Evolutionary conservation across 2,329 filamentous ascomycete genomes (phyloP).

Genomic region (Alternaria dauci): DNA sequence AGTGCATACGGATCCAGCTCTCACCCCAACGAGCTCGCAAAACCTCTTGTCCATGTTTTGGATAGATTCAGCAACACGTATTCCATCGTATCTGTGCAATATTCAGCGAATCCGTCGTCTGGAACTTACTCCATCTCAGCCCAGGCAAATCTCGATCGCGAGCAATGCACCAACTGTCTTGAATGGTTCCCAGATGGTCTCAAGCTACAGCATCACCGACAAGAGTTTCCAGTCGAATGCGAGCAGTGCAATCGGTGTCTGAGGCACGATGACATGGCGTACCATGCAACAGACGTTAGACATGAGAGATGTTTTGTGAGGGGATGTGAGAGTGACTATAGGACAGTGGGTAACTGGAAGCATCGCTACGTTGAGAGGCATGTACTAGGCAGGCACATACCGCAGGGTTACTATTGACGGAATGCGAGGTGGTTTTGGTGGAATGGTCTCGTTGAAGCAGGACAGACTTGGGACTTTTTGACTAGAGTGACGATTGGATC

Average conservation of each 20-base stretch:
- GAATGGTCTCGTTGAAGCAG: neutral
- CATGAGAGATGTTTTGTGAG: slow-evolving; percentile 37
- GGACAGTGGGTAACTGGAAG: slow-evolving; percentile 28
- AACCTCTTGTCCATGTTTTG: slow-evolving; percentile 20
- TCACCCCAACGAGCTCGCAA: neutral
- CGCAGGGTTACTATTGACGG: slow-evolving; percentile 15
- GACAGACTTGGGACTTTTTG: neutral
- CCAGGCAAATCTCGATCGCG: slow-evolving; percentile 30
- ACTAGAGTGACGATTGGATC: neutral
- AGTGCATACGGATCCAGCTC: neutral
- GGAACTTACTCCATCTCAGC: slow-evolving; percentile 25
- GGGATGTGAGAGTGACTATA: slow-evolving; percentile 27
- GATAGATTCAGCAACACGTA: slow-evolving; percentile 19
- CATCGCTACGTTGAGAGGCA: slow-evolving; percentile 23
- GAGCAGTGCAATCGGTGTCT: slow-evolving; percentile 30
- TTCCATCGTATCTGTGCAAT: slow-evolving; percentile 23
- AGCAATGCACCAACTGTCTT: slow-evolving; percentile 28
- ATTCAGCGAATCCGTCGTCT: slow-evolving; percentile 10
- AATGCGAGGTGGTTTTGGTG: neutral
- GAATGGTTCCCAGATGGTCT: slow-evolving; percentile 26
- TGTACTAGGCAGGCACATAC: slow-evolving; percentile 4
- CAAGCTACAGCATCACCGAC: slow-evolving; percentile 19
- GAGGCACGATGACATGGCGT: slow-evolving; percentile 23
- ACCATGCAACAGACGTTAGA: slow-evolving; percentile 23
- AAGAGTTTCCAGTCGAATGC: slow-evolving; percentile 26